These are phyloP conservation scores for Suzukiozyma palmioleophila DNA, from an alignment of 1,139 yeast genomes.

Conservation along the genomic window DNA sequence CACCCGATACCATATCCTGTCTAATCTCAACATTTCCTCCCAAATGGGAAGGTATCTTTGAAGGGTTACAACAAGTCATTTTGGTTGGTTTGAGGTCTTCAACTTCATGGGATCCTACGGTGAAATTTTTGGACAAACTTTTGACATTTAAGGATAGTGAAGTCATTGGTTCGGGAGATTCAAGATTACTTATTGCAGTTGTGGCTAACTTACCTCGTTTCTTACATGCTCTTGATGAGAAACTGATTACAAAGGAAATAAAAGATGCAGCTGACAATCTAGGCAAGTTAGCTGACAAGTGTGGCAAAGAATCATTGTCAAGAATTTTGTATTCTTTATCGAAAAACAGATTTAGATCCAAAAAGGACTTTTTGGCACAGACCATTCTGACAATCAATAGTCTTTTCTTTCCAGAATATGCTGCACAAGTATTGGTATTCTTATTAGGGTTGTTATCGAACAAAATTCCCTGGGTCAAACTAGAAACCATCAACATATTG, in stretches of 20 bases:
- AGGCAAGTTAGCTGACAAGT: constrained; percentile 55
- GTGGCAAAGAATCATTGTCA: constrained; percentile 57
- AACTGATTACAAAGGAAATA: constrained; percentile 48
- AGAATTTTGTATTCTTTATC: constrained; percentile 74
- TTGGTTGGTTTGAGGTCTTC: constrained; percentile 81
- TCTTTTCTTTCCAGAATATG: constrained; percentile 69
- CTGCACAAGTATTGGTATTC: constrained; percentile 71
- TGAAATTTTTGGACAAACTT: constrained; percentile 69
- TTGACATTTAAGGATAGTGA: constrained; percentile 67
- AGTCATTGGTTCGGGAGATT: constrained; percentile 69
- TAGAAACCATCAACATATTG: constrained; percentile 73
- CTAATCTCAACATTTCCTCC: constrained; percentile 86
- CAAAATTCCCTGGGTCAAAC: constrained; percentile 69
- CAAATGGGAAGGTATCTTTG: constrained; percentile 92
- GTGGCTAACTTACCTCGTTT: constrained; percentile 81
- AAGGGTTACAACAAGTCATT: constrained; percentile 77
- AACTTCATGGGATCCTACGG: constrained; percentile 72
- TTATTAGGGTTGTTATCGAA: constrained; percentile 77
- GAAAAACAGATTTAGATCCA: constrained; percentile 77
- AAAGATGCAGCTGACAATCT: constrained; percentile 56
- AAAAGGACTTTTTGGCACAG: constrained; percentile 83
- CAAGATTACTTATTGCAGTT: constrained; percentile 66
- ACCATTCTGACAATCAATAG: constrained; percentile 63
- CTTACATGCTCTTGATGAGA: constrained; percentile 68
- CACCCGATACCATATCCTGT: constrained; percentile 81